phyloP scores from a whole-genome alignment of 2,329 filamentous ascomycete species.

The Hypoxylon sp. region DNA sequence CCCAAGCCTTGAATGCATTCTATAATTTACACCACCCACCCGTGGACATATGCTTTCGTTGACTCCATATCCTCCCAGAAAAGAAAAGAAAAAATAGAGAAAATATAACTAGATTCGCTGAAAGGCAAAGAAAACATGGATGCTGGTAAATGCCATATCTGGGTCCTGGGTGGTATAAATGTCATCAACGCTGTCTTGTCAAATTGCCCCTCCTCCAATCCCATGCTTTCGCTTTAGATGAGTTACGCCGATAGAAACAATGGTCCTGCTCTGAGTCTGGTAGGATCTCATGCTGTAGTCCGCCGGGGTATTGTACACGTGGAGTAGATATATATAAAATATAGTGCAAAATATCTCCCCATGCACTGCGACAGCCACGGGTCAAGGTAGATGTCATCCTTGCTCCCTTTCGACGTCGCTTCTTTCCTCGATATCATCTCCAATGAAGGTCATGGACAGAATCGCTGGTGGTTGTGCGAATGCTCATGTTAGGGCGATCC shows the following conservation, averaged over 20 bases:
- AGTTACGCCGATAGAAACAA: constrained; percentile 4
- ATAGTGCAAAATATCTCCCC: constrained; percentile 2
- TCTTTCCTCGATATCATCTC: not conserved
- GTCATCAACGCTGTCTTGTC: too few species aligned
- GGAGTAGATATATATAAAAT: constrained; percentile 4
- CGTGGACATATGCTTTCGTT: constrained; percentile 22
- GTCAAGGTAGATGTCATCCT: constrained; percentile 1
- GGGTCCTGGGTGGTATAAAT: constrained; percentile 11
- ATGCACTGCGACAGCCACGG: too few species aligned
- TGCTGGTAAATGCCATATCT: constrained; percentile 8
- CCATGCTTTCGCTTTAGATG: too few species aligned
- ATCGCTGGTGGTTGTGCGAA: not conserved
- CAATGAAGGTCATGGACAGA: not conserved
- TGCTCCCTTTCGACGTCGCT: not conserved
- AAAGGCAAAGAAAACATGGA: not conserved
- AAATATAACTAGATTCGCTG: constrained; percentile 11
- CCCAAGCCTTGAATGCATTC: constrained; percentile 27
- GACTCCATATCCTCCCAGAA: constrained; percentile 16
- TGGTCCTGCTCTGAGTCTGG: not conserved
- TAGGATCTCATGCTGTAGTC: not conserved
- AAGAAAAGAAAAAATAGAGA: constrained; percentile 8
- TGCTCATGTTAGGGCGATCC: not conserved
- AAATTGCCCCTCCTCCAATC: too few species aligned
- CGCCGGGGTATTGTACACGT: too few species aligned
- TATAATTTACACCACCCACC: constrained; percentile 25